Percentiles rank a stretch among this genome's conserved stretches.
Evolutionary conservation across 2,329 filamentous ascomycete genomes (phyloP).

Genomic region (Epichloe hybrida): DNA sequence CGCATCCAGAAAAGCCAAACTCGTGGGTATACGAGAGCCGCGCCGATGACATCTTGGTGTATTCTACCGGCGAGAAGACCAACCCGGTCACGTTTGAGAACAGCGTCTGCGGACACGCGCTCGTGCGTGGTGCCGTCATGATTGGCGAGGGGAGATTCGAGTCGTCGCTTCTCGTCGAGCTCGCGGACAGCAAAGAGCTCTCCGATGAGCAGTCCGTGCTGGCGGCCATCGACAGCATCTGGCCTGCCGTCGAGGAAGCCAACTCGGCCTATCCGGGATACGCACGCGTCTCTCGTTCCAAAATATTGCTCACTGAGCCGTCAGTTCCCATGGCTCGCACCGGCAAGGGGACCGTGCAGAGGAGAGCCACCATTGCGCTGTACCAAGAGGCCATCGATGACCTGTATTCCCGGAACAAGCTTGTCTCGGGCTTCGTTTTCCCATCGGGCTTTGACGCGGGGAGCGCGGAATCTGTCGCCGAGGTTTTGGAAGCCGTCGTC

Average conservation of each 20-base stretch:
- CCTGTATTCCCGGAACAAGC: slow-evolving; percentile 2
- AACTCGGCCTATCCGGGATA: slow-evolving; percentile 2
- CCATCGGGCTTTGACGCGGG: neutral
- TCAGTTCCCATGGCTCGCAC: slow-evolving; percentile 2
- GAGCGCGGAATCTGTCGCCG: neutral
- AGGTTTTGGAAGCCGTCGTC: neutral
- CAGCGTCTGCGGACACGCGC: neutral
- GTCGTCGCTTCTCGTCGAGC: neutral
- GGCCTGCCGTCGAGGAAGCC: slow-evolving; percentile 2
- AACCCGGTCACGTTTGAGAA: slow-evolving; percentile 4
- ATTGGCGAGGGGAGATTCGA: slow-evolving; percentile 2
- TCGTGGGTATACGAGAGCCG: slow-evolving; percentile 2
- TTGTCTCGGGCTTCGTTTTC: too few relatives aligned
- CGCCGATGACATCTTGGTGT: slow-evolving; percentile 5
- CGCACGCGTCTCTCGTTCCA: slow-evolving; percentile 1
- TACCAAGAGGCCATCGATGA: slow-evolving; percentile 6
- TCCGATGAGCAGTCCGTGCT: neutral
- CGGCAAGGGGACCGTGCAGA: slow-evolving; percentile 5
- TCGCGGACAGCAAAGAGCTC: neutral
- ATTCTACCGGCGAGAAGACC: slow-evolving; percentile 5
- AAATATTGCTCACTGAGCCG: neutral
- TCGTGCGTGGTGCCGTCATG: slow-evolving; percentile 3
- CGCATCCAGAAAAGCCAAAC: neutral
- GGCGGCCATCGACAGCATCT: neutral
- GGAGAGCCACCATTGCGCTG: slow-evolving; percentile 5